A percentile compares a stretch with the other conserved stretches of the same genome.
These are phyloP conservation scores for Naganishia onofrii DNA, from an alignment of 768 basidiomycete species.

Conservation along the genomic window DNA sequence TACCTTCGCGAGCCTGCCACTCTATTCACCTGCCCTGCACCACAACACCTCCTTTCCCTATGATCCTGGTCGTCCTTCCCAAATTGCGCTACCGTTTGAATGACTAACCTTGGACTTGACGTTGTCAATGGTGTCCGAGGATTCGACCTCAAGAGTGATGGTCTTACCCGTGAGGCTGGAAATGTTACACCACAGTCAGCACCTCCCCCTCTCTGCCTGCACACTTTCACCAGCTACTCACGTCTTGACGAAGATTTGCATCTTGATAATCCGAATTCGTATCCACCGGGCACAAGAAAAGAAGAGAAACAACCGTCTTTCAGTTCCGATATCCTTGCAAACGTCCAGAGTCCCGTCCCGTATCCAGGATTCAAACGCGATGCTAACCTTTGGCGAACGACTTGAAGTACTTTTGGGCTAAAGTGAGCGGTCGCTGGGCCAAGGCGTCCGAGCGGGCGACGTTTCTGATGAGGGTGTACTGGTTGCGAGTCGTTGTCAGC, in stretches of 20 bases:
- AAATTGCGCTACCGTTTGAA: background rate
- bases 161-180: slow-evolving; percentile 67
- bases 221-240: slow-evolving; percentile 1
- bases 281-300: slow-evolving; percentile 2
- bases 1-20: background rate
- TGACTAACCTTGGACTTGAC: slow-evolving; percentile 53
- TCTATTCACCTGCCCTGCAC: background rate
- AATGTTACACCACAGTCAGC: background rate
- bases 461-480: slow-evolving; percentile 8
- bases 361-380: background rate
- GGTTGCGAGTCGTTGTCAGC: slow-evolving; percentile 16
- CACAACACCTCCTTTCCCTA: background rate
- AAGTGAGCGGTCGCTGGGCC: slow-evolving; percentile 22
- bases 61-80: background rate
- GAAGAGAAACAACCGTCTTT: slow-evolving; percentile 9
- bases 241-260: slow-evolving; percentile 38
- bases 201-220: background rate
- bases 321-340: slow-evolving; percentile 16
- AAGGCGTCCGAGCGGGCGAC: background rate
- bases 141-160: slow-evolving; percentile 61
- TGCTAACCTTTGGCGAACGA: slow-evolving; percentile 24
- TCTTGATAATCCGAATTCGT: slow-evolving; percentile 10
- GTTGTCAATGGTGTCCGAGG: slow-evolving; percentile 57
- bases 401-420: slow-evolving; percentile 23
- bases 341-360: background rate